Evolutionary conservation across 306 rosid genomes (phyloP), one percentile per base, ranked within the genome.

Genomic region (Fragaria ananassa): DNA sequence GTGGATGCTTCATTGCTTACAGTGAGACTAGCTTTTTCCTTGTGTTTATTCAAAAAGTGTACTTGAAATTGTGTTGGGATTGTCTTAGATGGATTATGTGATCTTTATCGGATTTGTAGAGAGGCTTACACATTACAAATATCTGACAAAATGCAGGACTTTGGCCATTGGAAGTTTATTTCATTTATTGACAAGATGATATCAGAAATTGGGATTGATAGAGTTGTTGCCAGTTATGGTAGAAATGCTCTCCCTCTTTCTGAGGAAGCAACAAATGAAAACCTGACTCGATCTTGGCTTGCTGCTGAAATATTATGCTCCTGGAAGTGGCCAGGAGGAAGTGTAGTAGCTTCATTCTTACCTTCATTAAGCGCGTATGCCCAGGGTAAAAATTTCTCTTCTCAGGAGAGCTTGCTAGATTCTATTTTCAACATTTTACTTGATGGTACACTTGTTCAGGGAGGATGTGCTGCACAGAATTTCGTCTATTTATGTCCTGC

Each of bases 261-360:
- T 44, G 88, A 46, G 49, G 82, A 83, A 81, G 71, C 74, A 53
- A 50, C 78, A 76, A 60, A 80, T 78, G 81, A 90, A 75, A 90
- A 80, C 85, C 81, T 79, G 70, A 84, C 83, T 71, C 87, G 86
- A 79, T 89, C 95, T 42, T 95, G 97, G 93, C 86, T 95, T 76
- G 96, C 90, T 83, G 92, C 96, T 79, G 98, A 95, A 88, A 85
- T 95, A 50, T 79, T 95, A 70, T 95, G 98, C 88, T 89, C 98
- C 9, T 95, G 98, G 98, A 89, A 84, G 77, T 95, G 98, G 98
- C 93, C 95, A 23, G 96, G 91, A 71, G 88, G 87, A 82, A 79
- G 86, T 89, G 98, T 92, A 34, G 19, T 81, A 47, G 85, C 81
- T 71, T 89, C 96, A 76, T 88, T 95, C 96, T 91, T 92, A 76